Percentiles rank a stretch among this genome's conserved stretches.
Conservation (phyloP, 805 yeast genomes). For the Alloascoidea hylecoeti region DNA sequence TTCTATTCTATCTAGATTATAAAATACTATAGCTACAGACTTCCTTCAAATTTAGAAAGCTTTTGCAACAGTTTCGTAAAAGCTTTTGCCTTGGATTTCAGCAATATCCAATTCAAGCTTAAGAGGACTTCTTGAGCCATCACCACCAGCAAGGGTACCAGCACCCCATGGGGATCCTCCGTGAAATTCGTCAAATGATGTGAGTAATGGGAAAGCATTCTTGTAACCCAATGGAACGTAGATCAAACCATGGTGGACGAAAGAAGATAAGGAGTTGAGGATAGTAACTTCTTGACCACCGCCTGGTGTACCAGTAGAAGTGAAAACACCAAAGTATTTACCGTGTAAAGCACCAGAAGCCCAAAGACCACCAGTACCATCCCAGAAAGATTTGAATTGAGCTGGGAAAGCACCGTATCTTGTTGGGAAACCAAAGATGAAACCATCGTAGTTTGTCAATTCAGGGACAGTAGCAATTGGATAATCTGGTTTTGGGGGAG, state of each 20-base stretch:
- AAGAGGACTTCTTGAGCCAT: constrained; percentile 49
- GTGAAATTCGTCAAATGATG: constrained; percentile 39
- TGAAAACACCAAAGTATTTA: constrained; percentile 50
- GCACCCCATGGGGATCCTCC: constrained; percentile 72
- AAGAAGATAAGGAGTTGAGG: constrained; percentile 36
- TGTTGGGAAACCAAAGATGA: constrained; percentile 64
- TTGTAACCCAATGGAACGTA: constrained; percentile 58
- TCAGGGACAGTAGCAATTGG: constrained; percentile 45
- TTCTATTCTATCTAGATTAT: no score
- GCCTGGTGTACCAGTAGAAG: constrained; percentile 50
- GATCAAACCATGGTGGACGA: constrained; percentile 59
- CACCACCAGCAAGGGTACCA: constrained; percentile 54
- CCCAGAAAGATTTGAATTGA: constrained; percentile 54
- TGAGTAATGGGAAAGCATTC: constrained; percentile 31
- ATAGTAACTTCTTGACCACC: constrained; percentile 61
- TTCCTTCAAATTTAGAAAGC: no score
- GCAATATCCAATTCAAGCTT: constrained; percentile 43
- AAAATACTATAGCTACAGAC: no score
- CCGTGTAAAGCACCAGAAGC: constrained; percentile 48
- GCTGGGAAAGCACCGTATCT: constrained; percentile 63
- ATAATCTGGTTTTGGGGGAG: constrained; percentile 33
- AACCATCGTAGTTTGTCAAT: constrained; percentile 47
- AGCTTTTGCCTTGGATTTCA: constrained; percentile 41
- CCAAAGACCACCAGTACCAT: constrained; percentile 58
- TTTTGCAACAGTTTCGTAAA: constrained; percentile 22